Percentiles rank a stretch among this genome's conserved stretches.
These are phyloP conservation scores for Peronospora farinosa DNA, from an alignment of 352 stramenopile genomes.

Conservation along the genomic window DNA sequence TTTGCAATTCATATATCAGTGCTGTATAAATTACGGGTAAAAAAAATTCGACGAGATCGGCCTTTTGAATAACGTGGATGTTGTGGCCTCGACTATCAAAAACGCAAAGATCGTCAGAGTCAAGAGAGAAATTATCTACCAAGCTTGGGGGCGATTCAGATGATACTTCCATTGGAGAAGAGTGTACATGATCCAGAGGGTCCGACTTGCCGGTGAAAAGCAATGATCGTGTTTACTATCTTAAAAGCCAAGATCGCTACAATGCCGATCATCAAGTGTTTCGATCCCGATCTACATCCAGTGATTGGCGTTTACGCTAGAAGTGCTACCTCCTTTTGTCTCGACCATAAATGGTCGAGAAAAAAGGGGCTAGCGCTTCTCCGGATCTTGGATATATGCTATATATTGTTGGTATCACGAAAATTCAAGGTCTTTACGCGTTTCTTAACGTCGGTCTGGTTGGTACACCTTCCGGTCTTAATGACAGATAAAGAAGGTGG, in stretches of 20 bases:
- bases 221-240: neutral
- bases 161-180: too few relatives aligned
- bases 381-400: neutral
- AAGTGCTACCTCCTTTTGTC: too few relatives aligned
- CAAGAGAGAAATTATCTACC: too few relatives aligned
- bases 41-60: too few relatives aligned
- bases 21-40: neutral
- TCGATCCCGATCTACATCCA: neutral
- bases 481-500: too few relatives aligned
- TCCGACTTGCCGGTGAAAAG: neutral
- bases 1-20: neutral
- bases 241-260: neutral
- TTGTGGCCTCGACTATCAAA: too few relatives aligned
- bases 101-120: too few relatives aligned
- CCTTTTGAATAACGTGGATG: too few relatives aligned
- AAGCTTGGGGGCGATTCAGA: neutral
- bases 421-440: neutral
- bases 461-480: neutral
- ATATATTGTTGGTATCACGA: neutral
- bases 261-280: neutral
- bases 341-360: neutral
- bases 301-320: neutral
- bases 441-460: neutral
- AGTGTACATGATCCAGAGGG: neutral
- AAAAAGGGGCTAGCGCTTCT: neutral